Evolutionary conservation across 345 rosid species (phyloP), one percentile per base, ranked within the genome.

Genomic region (Bruguiera sexangula): DNA sequence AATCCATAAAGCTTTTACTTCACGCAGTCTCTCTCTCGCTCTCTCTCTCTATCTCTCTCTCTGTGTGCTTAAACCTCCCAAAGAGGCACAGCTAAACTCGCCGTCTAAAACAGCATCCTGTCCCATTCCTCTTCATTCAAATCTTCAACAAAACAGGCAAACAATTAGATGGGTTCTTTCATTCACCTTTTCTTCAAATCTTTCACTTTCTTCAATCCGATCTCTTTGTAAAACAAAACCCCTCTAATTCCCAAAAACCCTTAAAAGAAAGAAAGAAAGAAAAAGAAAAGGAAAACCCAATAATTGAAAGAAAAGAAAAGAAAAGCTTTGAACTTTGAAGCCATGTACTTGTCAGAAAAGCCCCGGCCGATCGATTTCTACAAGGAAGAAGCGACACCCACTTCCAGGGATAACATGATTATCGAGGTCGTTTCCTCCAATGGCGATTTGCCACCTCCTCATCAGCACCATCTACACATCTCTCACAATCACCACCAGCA

Each of bases 321-420:
- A 24, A 56, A 56, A 24, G 30, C 29, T 56, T 24, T 24, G 30
- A 56, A 13, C 60, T 56, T 56, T 56, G 60, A 56, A 32, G 34
- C 16, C 66, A 95, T 92, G 99, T 96, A 90, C 76, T 64, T 87
- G 53, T 84, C 99, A 46, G 98, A 92, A 67, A 92, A 92, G 80
- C 86, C 97, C 20, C 89, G 85, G 31, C 82, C 96, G 1, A 79
- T 79, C 46, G 88, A 82, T 78, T 88, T 89, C 82, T 91, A 89
- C 89, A 85, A 89, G 77, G 90, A 89, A 70, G 95, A 88, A 32
- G 80, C 52, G 53, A 18, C 69, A 30, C 67, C 72, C 73, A 51
- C 73, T 46, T 62, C 82, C 29, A 83, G 87, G 66, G 89, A 90
- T 70, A 78, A 70, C 71, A 92, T 92, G 97, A 90, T 92, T 24